Evolutionary conservation across 2,329 filamentous ascomycete species (phyloP).

Genomic region (Sphaceloma murrayae): DNA sequence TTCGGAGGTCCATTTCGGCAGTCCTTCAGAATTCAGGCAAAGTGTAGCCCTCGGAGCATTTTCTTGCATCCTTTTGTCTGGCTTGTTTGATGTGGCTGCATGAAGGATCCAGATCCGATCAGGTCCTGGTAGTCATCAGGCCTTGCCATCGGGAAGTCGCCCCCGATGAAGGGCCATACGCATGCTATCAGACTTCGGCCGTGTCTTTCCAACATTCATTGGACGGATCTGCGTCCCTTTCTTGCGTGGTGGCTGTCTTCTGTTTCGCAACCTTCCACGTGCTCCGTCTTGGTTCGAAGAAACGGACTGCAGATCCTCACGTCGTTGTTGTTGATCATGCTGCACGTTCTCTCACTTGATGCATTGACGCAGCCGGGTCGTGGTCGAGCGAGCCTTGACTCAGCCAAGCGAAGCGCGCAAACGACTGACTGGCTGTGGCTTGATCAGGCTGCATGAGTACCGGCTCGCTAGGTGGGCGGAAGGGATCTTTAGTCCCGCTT

Average conservation of each 20-base stretch:
- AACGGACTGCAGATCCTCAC: conserved; percentile 3
- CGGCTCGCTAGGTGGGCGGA: too few relatives aligned
- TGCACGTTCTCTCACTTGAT: neutral
- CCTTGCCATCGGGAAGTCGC: too few relatives aligned
- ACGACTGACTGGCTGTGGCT: neutral
- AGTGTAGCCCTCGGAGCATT: conserved; percentile 2
- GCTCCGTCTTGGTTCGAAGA: neutral
- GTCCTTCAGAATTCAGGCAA: neutral
- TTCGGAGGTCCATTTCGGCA: neutral
- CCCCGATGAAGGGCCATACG: neutral
- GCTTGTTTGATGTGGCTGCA: conserved; percentile 9
- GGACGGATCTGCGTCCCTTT: too few relatives aligned
- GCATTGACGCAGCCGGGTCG: neutral
- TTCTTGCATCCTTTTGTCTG: conserved; percentile 1
- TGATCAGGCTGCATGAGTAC: too few relatives aligned
- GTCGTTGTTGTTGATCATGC: conserved; percentile 3
- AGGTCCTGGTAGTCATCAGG: too few relatives aligned
- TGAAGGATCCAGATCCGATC: conserved; percentile 12
- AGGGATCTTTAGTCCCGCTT: too few relatives aligned
- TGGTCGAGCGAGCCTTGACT: neutral
- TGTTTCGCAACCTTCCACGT: neutral
- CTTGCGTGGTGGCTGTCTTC: neutral
- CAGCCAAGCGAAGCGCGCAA: neutral
- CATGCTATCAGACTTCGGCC: too few relatives aligned
- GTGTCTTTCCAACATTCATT: too few relatives aligned